Evolutionary conservation across 345 rosid species (phyloP), one percentile per base, ranked within the genome.

Genomic region (Psidium friedrichsthalianum): DNA sequence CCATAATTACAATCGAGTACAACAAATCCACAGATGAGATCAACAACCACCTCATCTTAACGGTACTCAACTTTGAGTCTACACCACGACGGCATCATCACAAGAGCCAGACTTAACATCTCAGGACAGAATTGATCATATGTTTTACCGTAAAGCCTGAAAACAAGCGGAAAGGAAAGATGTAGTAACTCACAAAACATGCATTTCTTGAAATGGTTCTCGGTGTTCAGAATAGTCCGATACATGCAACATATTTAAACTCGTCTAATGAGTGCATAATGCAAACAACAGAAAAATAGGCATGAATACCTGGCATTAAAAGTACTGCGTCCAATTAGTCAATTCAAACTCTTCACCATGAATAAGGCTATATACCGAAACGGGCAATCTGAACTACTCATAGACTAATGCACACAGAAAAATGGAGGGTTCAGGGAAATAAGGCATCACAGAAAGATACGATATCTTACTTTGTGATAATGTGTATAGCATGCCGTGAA

Each of bases 121-220:
- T 97, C 98, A 0, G 93, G 89, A 93, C 98, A 96, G 88, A 96
- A 97, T 53, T 93, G 93, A 88, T 95, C 99, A 61, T 95, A 93
- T 16, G 97, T 94, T 87, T 94, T 93, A 87, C 96, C 95, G 94
- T 69, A 96, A 82, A 81, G 98, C 98, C 98, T 95, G 94, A 84
- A 86, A 14, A 58, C 51, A 56, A 83, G 82, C 74, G 83, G 58
- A 32, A 69, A 69, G 47, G 78, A 69, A 18, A 69, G 78, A 36
- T 5, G 36, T 32, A 18, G 47, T 3, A 36, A 69, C 80, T 69
- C 80, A 4, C 27, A 8, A 69, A 69, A 69, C 44, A 18, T 4
- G 78, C 12, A 20, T 32, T 21, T 64, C 76, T 15, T 29, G 44
- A 64, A 36, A 64, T 15, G 78, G 78, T 49, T 27, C 24, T 82